A percentile compares a stretch with the other conserved stretches of the same genome.
phyloP scores from a whole-genome alignment of 164 flowering plant species.

The Nelumbo lutea region DNA sequence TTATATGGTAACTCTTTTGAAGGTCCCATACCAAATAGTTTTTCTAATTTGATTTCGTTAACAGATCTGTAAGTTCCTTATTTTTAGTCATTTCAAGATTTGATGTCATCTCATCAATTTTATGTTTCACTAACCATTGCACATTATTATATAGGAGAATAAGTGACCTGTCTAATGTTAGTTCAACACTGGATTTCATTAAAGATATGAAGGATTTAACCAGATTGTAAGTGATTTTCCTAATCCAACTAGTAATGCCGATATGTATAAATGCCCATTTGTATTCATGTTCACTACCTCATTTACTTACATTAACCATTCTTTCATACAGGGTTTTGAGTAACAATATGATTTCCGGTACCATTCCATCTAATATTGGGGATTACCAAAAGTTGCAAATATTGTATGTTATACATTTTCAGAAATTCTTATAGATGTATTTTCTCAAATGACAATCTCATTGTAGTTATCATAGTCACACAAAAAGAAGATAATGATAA shows the following conservation, averaged over 20 bases:
- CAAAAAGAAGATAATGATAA: no score
- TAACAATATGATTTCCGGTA: slow-evolving; percentile 53
- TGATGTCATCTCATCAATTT: neutral
- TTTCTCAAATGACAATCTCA: no score
- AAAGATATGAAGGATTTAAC: neutral
- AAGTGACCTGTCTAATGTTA: neutral
- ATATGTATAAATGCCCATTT: no score
- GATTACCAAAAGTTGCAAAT: slow-evolving; percentile 30
- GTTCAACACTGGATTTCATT: neutral
- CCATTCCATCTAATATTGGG: slow-evolving; percentile 56
- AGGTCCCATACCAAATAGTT: neutral
- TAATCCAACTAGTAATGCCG: neutral
- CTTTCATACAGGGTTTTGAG: slow-evolving; percentile 45
- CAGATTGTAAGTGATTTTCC: neutral
- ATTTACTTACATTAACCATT: neutral
- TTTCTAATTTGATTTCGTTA: neutral
- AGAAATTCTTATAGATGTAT: neutral
- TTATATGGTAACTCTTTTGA: neutral
- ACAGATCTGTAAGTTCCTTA: neutral
- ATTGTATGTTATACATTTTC: slow-evolving; percentile 42
- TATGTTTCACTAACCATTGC: neutral
- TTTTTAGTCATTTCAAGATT: neutral
- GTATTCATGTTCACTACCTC: neutral
- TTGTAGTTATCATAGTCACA: no score
- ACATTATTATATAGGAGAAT: neutral